Conservation (phyloP, 768 basidiomycete species). For the Russula olivacea region DNA sequence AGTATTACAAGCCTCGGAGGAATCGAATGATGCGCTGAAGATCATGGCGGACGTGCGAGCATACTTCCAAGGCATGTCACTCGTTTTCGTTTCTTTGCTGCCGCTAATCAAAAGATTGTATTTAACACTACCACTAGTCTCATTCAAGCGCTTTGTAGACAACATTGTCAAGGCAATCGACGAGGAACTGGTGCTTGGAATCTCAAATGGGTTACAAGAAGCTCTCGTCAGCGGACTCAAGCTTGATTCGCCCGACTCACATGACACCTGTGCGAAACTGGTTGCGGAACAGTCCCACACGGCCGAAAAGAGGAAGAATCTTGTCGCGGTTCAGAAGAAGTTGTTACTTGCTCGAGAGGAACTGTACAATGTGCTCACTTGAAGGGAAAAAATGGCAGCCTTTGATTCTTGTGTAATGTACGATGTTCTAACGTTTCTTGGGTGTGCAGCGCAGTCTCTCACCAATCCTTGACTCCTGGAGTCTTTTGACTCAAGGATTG, state of each 20-base stretch:
- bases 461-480: not conserved
- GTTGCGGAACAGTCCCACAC: constrained; percentile 46
- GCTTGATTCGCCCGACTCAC: constrained; percentile 44
- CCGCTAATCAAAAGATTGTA: not conserved
- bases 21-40: constrained; percentile 48
- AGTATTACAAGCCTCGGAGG: constrained; percentile 41
- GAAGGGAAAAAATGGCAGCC: not conserved
- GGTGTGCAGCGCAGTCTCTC: no score
- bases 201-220: constrained; percentile 42
- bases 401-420: not conserved
- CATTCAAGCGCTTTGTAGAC: constrained; percentile 43
- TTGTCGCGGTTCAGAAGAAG: constrained; percentile 46
- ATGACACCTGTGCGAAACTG: constrained; percentile 44
- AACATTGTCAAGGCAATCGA: constrained; percentile 37
- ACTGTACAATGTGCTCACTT: constrained; percentile 27
- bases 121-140: constrained; percentile 32
- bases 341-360: constrained; percentile 43
- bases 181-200: constrained; percentile 48
- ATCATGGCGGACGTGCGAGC: constrained; percentile 72
- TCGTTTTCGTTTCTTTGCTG: constrained; percentile 2
- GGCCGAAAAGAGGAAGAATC: constrained; percentile 41
- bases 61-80: constrained; percentile 61
- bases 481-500: not conserved
- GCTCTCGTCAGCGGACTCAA: constrained; percentile 46
- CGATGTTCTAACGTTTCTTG: no score